Conservation (phyloP, 2,329 filamentous ascomycete genomes). For the Aspergillus sp. region DNA sequence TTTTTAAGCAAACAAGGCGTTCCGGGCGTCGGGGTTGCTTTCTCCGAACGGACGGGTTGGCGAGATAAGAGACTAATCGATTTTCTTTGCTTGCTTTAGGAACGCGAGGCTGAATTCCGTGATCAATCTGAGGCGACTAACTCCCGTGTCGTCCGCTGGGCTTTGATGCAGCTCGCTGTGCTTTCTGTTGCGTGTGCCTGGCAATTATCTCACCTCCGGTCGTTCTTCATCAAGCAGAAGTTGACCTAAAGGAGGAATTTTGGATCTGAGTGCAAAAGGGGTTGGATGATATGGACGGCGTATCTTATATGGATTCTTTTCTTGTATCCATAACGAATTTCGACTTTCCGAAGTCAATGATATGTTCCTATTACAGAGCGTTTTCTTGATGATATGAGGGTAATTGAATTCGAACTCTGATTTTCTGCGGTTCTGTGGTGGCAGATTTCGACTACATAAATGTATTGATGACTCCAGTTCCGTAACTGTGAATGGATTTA, state of each 20-base stretch:
- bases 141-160: conserved; percentile 88
- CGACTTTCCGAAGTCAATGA: conserved; percentile 8
- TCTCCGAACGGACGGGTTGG: too few relatives aligned
- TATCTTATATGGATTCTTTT: background rate
- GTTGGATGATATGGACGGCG: background rate
- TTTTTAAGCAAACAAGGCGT: background rate
- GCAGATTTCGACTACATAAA: background rate
- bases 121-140: conserved; percentile 97
- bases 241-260: conserved; percentile 65
- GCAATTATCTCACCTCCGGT: conserved; percentile 92
- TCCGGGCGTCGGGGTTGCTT: background rate
- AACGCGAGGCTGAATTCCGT: conserved; percentile 96
- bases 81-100: conserved; percentile 52
- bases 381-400: conserved; percentile 9
- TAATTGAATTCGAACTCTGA: background rate
- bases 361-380: conserved; percentile 10
- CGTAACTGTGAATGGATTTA: background rate
- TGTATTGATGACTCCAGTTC: background rate
- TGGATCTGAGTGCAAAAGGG: background rate
- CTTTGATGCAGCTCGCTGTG: conserved; percentile 81
- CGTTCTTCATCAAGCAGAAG: conserved; percentile 99
- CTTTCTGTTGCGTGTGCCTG: conserved; percentile 88
- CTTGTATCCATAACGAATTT: conserved; percentile 1
- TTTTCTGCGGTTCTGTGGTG: background rate
- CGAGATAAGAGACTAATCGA: background rate